A percentile compares a stretch with the other conserved stretches of the same genome.
Conservation (phyloP, 306 rosid species). For the Abrus pulchellus region DNA sequence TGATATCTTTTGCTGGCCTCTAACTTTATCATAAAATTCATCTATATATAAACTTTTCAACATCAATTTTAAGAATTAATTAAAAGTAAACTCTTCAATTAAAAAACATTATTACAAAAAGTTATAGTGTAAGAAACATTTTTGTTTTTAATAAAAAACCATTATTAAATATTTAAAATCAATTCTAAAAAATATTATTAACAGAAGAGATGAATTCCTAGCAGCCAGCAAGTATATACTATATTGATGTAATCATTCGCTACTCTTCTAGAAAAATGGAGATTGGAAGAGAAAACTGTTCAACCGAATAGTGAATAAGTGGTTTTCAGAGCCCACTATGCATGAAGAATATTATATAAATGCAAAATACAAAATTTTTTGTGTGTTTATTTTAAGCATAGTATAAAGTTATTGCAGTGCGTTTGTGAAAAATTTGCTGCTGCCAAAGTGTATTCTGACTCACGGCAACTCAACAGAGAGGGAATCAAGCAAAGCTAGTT, state of each 20-base stretch:
- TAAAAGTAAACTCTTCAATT: too few species aligned
- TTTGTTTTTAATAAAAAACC: too few species aligned
- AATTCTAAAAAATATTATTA: neutral
- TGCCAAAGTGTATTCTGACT: conserved; percentile 50
- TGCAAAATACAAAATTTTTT: neutral
- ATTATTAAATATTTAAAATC: too few species aligned
- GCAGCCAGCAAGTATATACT: too few species aligned
- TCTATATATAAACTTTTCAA: too few species aligned
- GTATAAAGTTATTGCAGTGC: conserved; percentile 18
- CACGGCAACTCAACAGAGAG: conserved; percentile 28
- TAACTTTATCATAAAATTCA: neutral
- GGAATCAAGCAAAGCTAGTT: conserved; percentile 36
- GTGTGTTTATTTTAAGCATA: neutral
- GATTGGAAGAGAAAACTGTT: neutral
- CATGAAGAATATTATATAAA: neutral
- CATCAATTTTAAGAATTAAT: too few species aligned
- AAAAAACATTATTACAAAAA: too few species aligned
- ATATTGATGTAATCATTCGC: neutral
- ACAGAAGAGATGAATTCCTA: neutral
- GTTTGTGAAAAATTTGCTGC: conserved; percentile 5
- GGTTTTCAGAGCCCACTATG: neutral
- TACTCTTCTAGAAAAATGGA: neutral
- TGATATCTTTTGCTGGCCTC: neutral
- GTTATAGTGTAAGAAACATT: too few species aligned
- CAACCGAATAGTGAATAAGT: neutral